A percentile compares a stretch with the other conserved stretches of the same genome.
Evolutionary conservation across 2,329 filamentous ascomycete genomes (phyloP).

Genomic region (Ilyonectria robusta): DNA sequence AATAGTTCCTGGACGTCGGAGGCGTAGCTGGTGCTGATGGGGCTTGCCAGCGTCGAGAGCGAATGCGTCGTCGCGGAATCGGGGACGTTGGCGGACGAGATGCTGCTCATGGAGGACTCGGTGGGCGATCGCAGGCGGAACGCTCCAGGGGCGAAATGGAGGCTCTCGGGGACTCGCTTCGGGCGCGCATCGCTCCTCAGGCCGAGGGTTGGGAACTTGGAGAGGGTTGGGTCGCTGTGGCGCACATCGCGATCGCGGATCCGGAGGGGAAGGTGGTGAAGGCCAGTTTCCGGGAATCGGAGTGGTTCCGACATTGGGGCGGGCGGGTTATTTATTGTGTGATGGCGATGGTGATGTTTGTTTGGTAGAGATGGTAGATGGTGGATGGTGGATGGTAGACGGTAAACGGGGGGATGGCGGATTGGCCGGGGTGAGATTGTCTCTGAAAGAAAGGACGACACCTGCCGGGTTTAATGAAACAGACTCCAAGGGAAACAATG

Average conservation of each 20-base stretch:
- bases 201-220: conserved; percentile 39
- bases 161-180: conserved; percentile 50
- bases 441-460: conserved; percentile 2
- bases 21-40: conserved; percentile 54
- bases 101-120: conserved; percentile 56
- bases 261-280: conserved; percentile 47
- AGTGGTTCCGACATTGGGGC: conserved; percentile 40
- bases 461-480: conserved; percentile 20
- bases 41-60: conserved; percentile 53
- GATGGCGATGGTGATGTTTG: not conserved
- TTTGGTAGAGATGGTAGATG: too few species aligned
- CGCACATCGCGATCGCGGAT: conserved; percentile 37
- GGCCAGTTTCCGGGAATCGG: conserved; percentile 39
- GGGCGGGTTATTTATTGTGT: not conserved
- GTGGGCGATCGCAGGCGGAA: conserved; percentile 54
- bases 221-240: conserved; percentile 1
- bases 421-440: not conserved
- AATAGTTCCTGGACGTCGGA: conserved; percentile 53
- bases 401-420: not conserved
- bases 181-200: conserved; percentile 25
- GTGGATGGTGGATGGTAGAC: too few species aligned
- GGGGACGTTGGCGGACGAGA: conserved; percentile 54
- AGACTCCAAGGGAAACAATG: conserved; percentile 20
- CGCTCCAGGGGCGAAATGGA: conserved; percentile 46
- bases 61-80: conserved; percentile 58